Base-by-base conservation (phyloP, 1,284 basidiomycete genomes). In the Microbotryomycetes sp. region DNA sequence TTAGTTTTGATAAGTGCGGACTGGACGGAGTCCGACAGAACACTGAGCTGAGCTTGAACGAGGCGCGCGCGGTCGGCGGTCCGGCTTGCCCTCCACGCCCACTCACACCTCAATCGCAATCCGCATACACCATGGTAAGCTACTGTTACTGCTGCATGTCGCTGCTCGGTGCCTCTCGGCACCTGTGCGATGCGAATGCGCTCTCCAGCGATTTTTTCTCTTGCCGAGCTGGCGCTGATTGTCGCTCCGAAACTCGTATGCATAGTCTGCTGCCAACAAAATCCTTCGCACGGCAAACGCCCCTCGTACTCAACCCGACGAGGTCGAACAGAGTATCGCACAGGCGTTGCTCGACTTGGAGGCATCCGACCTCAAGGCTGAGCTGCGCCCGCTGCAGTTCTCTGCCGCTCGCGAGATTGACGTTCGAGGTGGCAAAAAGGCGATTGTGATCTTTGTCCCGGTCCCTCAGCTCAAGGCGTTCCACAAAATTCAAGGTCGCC, bases 361-460 rank as follows among this genome's bases (percentile, higher is more conserved):
- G 81, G 9, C 35, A 18, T 41, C 35, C 35, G 96, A 98, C 79
- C 87, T 98, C 80, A 97, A 97, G 87, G 62, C 83, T 64, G 96
- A 99, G 82, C 86, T 99, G 67, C 86, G 92, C 62, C 85, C 88
- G 69, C 85, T 99, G 70, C 92, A 97, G 78, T 96, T 99, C 80
- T 94, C 91, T 72, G 89, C 93, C 71, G 96, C 94, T 67, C 91
- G 91, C 75, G 96, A 99, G 81, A 88, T 99, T 73, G 96, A 99
- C 77, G 94, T 98, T 74, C 92, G 93, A 76, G 96, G 94, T 72
- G 92, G 91, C 75, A 97, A 97, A 84, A 98, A 97, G 83, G 96
- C 96, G 57, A 94, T 98, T 73, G 91, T 98, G 70, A 82, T 99
- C 79, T 99, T 99, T 75, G 93, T 98, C 61, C 96, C 96, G 67